phyloP scores from a whole-genome alignment of 148 eudicot species.

The Vaccinium myrtillus region DNA sequence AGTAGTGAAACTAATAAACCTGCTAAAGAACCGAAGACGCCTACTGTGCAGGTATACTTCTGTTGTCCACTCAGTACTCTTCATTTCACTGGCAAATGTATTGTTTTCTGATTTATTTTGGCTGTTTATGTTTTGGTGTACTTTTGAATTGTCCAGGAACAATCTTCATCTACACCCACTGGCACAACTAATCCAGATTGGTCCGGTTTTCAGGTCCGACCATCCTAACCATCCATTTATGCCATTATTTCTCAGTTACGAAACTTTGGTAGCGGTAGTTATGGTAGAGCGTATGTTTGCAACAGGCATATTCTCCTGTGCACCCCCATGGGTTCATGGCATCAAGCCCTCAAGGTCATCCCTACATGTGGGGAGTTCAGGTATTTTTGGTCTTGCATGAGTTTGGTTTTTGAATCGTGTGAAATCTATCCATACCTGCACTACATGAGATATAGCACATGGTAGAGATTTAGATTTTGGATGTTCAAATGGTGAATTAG shows the following conservation, averaged over 20 bases:
- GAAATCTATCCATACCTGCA: background rate
- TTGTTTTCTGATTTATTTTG: background rate
- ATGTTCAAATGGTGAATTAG: background rate
- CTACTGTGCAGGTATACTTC: constrained; percentile 39
- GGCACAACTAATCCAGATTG: constrained; percentile 78
- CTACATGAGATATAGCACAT: background rate
- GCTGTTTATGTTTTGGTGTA: background rate
- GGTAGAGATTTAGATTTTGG: background rate
- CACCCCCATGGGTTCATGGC: constrained; percentile 88
- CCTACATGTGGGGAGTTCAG: constrained; percentile 99
- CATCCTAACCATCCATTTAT: background rate
- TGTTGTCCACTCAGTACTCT: constrained; percentile 11
- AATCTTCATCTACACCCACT: constrained; percentile 47
- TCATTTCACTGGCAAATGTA: background rate
- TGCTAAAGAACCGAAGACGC: constrained; percentile 42
- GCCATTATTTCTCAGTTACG: background rate
- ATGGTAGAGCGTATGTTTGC: constrained; percentile 18
- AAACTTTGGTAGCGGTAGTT: constrained; percentile 2
- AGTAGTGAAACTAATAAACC: constrained; percentile 79
- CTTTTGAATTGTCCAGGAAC: constrained; percentile 54
- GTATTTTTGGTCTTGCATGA: constrained; percentile 27
- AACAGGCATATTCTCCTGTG: constrained; percentile 89
- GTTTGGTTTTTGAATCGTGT: background rate
- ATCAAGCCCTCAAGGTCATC: constrained; percentile 90
- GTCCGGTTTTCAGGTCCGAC: constrained; percentile 92